phyloP scores from a whole-genome alignment of 768 basidiomycete genomes.

The Mycena olivaceomarginata region DNA sequence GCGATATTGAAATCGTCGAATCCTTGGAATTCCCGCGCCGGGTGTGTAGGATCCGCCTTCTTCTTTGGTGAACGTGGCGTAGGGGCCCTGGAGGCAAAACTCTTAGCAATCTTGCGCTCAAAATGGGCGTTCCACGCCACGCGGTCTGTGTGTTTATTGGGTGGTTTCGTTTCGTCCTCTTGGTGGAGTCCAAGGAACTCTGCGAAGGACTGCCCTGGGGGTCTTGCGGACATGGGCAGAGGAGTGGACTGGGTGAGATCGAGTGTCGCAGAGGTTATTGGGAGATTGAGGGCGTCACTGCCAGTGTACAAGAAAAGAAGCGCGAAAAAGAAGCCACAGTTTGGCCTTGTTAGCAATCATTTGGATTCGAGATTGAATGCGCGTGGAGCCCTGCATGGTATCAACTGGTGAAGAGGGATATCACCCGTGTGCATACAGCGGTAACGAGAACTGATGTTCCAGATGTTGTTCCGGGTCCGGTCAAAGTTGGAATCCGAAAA shows the following conservation, averaged over 20 bases:
- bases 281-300: too few species aligned
- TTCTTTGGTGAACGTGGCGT: neutral
- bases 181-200: neutral
- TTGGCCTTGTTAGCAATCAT: too few species aligned
- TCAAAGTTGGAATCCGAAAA: too few species aligned
- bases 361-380: too few species aligned
- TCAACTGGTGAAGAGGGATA: too few species aligned
- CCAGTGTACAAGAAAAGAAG: too few species aligned
- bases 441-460: too few species aligned
- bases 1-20: neutral
- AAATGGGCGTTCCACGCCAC: slow-evolving; percentile 25
- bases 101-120: slow-evolving; percentile 9
- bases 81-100: neutral
- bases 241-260: neutral
- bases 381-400: too few species aligned
- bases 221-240: neutral
- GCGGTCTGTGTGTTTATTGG: slow-evolving; percentile 21
- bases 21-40: neutral
- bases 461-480: too few species aligned
- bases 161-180: neutral
- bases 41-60: neutral
- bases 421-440: too few species aligned
- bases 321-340: too few species aligned
- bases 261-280: too few species aligned
- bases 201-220: neutral